Conservation (phyloP, 768 basidiomycete species). For the Tricholoma terreum region DNA sequence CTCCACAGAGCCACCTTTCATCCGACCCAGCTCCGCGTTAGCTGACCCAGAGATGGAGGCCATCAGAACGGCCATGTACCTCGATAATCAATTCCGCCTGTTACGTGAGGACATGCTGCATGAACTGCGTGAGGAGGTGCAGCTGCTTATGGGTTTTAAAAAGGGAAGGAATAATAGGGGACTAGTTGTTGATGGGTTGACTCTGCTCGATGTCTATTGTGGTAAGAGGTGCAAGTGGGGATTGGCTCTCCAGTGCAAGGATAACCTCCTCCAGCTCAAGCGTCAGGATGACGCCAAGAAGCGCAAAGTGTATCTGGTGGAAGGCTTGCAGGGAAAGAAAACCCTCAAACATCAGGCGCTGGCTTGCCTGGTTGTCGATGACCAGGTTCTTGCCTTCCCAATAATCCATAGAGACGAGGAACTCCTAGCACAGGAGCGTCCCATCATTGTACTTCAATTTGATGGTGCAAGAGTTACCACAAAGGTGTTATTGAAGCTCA, state of each 20-base stretch:
- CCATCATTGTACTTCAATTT: conserved; percentile 52
- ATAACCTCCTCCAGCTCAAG: conserved; percentile 37
- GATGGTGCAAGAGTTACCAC: conserved; percentile 38
- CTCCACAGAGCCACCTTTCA: conserved; percentile 43
- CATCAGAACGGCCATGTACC: conserved; percentile 42
- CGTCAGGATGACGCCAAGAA: conserved; percentile 25
- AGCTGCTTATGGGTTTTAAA: conserved; percentile 27
- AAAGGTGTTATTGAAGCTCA: conserved; percentile 38
- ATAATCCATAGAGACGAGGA: conserved; percentile 53
- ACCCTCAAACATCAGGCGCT: conserved; percentile 54
- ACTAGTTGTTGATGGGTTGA: conserved; percentile 35
- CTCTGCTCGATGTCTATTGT: conserved; percentile 33
- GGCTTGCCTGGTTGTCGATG: conserved; percentile 48
- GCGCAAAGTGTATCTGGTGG: conserved; percentile 36
- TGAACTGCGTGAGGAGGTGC: conserved; percentile 55
- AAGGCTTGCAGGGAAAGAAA: conserved; percentile 28
- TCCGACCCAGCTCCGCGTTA: conserved; percentile 42
- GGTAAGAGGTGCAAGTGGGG: conserved; percentile 36
- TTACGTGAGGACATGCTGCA: conserved; percentile 61
- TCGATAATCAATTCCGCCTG: conserved; percentile 67
- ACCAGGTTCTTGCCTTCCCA: conserved; percentile 49
- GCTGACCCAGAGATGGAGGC: conserved; percentile 40
- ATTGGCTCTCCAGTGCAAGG: conserved; percentile 33
- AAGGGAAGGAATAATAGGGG: conserved; percentile 39
- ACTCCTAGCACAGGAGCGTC: conserved; percentile 43